Evolutionary conservation across 371 early-diverging fungal genomes (phyloP).

Genomic region (Mortierella sp.): DNA sequence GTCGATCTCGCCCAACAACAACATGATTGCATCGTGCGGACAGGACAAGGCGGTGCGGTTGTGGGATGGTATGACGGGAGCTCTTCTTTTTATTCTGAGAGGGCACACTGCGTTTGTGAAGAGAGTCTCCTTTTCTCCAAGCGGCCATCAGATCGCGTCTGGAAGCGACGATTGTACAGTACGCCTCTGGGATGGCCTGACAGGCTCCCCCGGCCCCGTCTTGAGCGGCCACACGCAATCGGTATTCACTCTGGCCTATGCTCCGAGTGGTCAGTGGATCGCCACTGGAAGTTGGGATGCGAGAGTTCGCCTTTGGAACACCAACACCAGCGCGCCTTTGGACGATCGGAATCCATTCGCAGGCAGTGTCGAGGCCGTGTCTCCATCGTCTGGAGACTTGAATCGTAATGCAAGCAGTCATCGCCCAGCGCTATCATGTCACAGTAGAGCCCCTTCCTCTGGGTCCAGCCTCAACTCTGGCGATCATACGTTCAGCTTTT

Average conservation of each 20-base stretch:
- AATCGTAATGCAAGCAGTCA: neutral
- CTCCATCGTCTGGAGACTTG: neutral
- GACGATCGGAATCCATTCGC: neutral
- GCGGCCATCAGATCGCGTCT: neutral
- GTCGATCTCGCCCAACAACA: neutral
- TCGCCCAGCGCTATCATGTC: neutral
- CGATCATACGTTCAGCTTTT: constrained; percentile 1
- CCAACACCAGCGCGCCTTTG: neutral
- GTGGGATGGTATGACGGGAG: neutral
- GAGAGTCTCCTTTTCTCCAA: neutral
- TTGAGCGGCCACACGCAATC: neutral
- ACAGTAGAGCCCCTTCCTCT: neutral
- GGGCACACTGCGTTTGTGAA: constrained; percentile 3
- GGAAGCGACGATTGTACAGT: neutral
- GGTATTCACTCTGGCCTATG: neutral
- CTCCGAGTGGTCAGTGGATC: neutral
- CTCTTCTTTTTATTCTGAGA: neutral
- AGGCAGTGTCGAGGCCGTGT: neutral
- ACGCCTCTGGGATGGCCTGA: neutral
- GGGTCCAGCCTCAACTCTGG: neutral
- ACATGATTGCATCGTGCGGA: neutral
- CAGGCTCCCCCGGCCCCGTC: neutral
- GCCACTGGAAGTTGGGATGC: constrained; percentile 3
- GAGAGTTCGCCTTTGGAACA: neutral
- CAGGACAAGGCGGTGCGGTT: neutral